These are phyloP conservation scores for Colletotrichum melonis DNA, from an alignment of 2,329 filamentous ascomycete species.

Conservation along the genomic window DNA sequence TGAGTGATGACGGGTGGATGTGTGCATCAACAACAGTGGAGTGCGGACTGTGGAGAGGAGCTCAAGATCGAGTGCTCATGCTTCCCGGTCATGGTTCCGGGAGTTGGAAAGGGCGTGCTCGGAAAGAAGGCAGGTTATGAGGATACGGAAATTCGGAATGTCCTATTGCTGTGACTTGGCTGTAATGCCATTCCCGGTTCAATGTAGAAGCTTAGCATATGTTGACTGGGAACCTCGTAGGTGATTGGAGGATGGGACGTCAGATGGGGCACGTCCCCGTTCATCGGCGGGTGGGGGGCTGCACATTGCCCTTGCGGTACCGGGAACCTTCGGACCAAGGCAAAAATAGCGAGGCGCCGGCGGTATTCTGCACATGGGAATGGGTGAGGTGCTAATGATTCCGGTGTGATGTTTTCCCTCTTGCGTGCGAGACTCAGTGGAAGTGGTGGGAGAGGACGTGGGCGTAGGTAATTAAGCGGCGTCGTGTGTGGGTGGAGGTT, in stretches of 20 bases:
- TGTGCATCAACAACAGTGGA: neutral
- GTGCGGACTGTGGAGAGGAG: neutral
- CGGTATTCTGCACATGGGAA: constrained; percentile 2
- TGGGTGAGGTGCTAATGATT: too few relatives aligned
- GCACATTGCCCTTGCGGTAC: neutral
- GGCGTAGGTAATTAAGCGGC: neutral
- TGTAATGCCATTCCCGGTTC: neutral
- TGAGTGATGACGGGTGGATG: constrained; percentile 18
- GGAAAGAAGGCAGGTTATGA: constrained; percentile 15
- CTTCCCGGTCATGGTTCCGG: neutral
- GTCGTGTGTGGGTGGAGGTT: constrained; percentile 16
- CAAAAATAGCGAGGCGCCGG: neutral
- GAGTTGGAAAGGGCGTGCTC: constrained; percentile 1
- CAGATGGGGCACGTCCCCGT: constrained; percentile 6
- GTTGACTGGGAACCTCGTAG: neutral
- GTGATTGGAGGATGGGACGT: constrained; percentile 6
- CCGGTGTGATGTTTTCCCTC: neutral
- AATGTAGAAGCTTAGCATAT: constrained; percentile 29
- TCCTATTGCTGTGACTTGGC: neutral
- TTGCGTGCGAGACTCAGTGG: neutral
- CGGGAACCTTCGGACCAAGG: neutral
- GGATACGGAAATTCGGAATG: neutral
- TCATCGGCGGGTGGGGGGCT: constrained; percentile 24
- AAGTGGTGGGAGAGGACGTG: constrained; percentile 4
- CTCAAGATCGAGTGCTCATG: neutral